Evolutionary conservation across 805 yeast species (phyloP), one percentile per base, ranked within the genome.

Genomic region (Hanseniaspora lindneri): DNA sequence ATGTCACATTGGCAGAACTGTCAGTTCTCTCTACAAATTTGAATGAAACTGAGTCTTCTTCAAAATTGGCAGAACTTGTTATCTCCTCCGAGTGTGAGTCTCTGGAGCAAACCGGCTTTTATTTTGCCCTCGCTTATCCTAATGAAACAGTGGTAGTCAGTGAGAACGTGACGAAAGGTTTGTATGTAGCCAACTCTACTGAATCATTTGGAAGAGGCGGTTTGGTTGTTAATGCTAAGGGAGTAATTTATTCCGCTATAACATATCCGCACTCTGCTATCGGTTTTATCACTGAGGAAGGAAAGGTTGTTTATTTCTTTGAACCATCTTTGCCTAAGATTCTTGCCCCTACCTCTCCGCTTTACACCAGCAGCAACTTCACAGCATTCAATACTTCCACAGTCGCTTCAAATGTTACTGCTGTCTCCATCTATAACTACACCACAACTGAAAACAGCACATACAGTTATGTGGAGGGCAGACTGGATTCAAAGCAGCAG

Each of bases 31-130:
- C 57, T 2, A 21, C 44, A 3, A 23, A 39, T 6, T 51, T 56
- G 25, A 57, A 58, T 40, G 30, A 58, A 4, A 52, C 51, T 20
- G 46, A 52, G n/a, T 56, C 49, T 37, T 57, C 59, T 52, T 40
- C 53, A 28, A 34, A 58, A 14, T 41, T 52, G 28, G 51, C 59
- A 14, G 54, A 56, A 47, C 54, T 55, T 17, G 59, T 59, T 20
- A 49, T 60, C 21, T 47, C 57, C 11, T 53, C 56, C n/a, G 50
- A 52, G 27, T 51, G 44, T 27, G 50, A 50, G n/a, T 53, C 60
- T 16, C 39, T 60, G 23, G 62, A 56, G 51, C 50, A 57, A 24
- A 51, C 60, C 37, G 61, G 61, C 41, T 60, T 60, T 57, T 60
- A 57, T 44, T 49, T 56, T 37, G 53, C 57, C 16, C 44, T 59